Evolutionary conservation across 345 rosid genomes (phyloP), one percentile per base, ranked within the genome.

Genomic region (Euphorbia tirucalli): DNA sequence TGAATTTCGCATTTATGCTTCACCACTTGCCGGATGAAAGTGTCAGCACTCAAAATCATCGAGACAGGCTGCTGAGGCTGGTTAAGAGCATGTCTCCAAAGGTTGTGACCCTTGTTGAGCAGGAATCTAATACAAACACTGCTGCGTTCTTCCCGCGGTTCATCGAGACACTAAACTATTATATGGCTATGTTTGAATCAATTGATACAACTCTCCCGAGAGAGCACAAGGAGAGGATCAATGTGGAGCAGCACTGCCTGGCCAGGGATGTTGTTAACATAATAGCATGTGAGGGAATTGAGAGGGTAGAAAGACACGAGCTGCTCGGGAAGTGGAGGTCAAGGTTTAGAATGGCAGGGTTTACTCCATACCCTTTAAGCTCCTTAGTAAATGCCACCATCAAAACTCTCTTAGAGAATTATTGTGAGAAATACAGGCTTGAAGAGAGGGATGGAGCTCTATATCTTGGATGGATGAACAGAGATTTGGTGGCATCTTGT

Each of bases 21-120:
- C 96, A 93, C 71, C 96, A 80, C 79, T 81, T 88, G 86, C 96
- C 93, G 8, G 98, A 93, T 61, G 98, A 89, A 83, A 93, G 97
- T 70, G 98, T 93, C 67, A 87, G 88, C 82, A 89, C 78, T 41
- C 84, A 88, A 71, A 93, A 93, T 76, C 93, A 85, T 66, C 83
- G 93, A 37, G 97, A 93, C 74, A 73, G 87, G 60, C 79, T 93
- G 16, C 62, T 93, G 73, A 87, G 93, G 85, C 71, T 86, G 71
- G 93, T 90, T 31, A 90, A 87, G 79, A 75, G 85, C 80, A 56
- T 93, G 68, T 85, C 90, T 24, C 96, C 97, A 1, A 93, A 89
- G 74, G 95, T 93, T 25, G 96, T 90, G 75, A 91, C 98, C 65
- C 96, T 93, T 30, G 95, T 91, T 49, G 97, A 90, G 85, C 96